Evolutionary conservation across 768 basidiomycete genomes (phyloP).

Genomic region (Suillus paluster): DNA sequence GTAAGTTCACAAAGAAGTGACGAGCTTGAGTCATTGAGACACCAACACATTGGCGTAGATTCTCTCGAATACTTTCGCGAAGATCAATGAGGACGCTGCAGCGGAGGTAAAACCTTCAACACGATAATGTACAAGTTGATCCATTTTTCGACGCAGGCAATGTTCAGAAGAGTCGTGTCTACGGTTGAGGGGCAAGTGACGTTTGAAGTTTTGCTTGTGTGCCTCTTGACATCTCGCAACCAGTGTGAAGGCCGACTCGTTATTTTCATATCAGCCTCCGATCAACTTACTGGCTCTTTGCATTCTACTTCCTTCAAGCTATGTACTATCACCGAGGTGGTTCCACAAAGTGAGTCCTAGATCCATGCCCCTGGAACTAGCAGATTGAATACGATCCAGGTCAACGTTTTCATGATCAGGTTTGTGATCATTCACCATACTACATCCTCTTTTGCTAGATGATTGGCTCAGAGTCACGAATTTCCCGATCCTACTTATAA

Average conservation of each 20-base stretch:
- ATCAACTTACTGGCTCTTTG: conserved; percentile 87
- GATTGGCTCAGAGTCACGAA: conserved; percentile 62
- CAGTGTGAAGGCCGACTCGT: conserved; percentile 85
- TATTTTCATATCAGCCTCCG: conserved; percentile 95
- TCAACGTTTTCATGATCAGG: conserved; percentile 90
- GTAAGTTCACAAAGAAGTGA: conserved; percentile 44
- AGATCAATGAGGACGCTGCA: conserved; percentile 89
- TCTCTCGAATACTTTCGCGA: conserved; percentile 93
- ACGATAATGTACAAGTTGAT: neutral
- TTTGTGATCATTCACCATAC: conserved; percentile 26
- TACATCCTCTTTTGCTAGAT: neutral
- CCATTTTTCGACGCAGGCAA: conserved; percentile 56
- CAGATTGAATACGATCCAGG: conserved; percentile 43
- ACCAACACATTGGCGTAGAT: conserved; percentile 57
- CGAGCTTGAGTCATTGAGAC: conserved; percentile 10
- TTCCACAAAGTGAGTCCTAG: conserved; percentile 82
- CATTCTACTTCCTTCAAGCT: conserved; percentile 86
- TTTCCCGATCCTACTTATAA: conserved; percentile 80
- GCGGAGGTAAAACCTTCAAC: conserved; percentile 65
- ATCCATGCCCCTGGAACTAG: conserved; percentile 13
- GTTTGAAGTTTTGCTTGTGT: conserved; percentile 1
- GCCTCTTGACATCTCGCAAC: conserved; percentile 17
- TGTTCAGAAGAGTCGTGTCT: conserved; percentile 93
- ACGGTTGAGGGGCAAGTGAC: conserved; percentile 85
- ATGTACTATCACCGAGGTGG: conserved; percentile 90